phyloP scores from a whole-genome alignment of 2,329 filamentous ascomycete species.

The Colletotrichum sp. region DNA sequence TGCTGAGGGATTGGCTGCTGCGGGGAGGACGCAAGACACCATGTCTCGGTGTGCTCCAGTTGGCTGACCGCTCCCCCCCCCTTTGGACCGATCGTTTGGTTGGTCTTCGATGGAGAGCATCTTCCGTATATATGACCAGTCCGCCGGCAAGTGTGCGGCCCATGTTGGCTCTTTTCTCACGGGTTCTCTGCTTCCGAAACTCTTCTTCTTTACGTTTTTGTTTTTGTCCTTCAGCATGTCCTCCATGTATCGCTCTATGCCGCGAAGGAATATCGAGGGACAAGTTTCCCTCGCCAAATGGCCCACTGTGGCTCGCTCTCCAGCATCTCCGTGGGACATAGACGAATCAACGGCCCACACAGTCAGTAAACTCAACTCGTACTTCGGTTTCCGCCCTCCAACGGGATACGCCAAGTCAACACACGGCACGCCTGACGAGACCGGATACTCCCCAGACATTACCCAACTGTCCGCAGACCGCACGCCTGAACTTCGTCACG shows the following conservation, averaged over 20 bases:
- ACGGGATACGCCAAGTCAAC: neutral
- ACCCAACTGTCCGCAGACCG: neutral
- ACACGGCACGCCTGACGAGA: neutral
- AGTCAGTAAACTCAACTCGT: conserved; percentile 12
- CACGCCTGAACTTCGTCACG: conserved; percentile 14
- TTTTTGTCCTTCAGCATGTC: conserved; percentile 9
- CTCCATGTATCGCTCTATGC: conserved; percentile 9
- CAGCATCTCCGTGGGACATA: conserved; percentile 1
- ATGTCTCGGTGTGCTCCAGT: conserved; percentile 10
- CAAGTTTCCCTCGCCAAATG: conserved; percentile 16
- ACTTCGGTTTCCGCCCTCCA: conserved; percentile 10
- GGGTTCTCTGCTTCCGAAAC: conserved; percentile 3
- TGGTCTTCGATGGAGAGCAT: neutral
- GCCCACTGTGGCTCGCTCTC: conserved; percentile 5
- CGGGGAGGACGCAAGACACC: conserved; percentile 11
- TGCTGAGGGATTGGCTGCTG: conserved; percentile 11
- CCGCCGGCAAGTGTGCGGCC: neutral
- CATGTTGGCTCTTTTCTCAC: conserved; percentile 10
- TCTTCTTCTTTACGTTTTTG: neutral
- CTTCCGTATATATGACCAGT: conserved; percentile 11
- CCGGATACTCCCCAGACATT: conserved; percentile 2
- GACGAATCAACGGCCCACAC: conserved; percentile 17
- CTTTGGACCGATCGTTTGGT: conserved; percentile 4
- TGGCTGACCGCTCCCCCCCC: conserved; percentile 17
- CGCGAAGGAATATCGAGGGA: conserved; percentile 9